A percentile compares a stretch with the other conserved stretches of the same genome.
Evolutionary conservation across 2,329 filamentous ascomycete species (phyloP).

Genomic region (Colletotrichum sp.): DNA sequence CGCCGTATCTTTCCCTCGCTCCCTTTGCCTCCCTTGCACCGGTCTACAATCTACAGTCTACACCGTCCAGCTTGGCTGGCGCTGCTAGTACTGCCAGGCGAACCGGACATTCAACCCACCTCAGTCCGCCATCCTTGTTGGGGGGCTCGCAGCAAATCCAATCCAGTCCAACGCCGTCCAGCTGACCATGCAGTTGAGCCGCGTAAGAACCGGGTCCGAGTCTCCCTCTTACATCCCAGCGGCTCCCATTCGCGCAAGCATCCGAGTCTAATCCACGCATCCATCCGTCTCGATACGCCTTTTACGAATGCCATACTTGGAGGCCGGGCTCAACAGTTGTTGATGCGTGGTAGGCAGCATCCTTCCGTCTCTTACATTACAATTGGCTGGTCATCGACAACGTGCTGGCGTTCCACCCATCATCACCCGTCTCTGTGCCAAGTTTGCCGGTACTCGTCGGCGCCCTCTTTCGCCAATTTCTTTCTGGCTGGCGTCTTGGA

Average conservation of each 20-base stretch:
- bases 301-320: not conserved
- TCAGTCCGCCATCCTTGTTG: constrained; percentile 2
- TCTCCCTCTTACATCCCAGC: not conserved
- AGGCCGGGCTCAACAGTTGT: not conserved
- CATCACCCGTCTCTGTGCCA: not conserved
- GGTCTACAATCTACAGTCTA: not conserved
- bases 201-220: not conserved
- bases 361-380: not conserved
- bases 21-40: not conserved
- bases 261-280: not conserved
- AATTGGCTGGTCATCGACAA: not conserved
- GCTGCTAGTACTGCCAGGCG: not conserved
- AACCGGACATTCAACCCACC: constrained; percentile 1
- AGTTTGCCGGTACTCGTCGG: not conserved
- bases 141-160: not conserved
- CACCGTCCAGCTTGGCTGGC: not conserved
- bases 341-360: not conserved
- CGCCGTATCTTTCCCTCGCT: not conserved
- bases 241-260: not conserved
- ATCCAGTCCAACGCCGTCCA: not conserved
- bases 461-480: not conserved
- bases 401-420: not conserved
- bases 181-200: not conserved
- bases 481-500: not conserved
- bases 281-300: not conserved